Evolutionary conservation across 2,329 filamentous ascomycete genomes (phyloP).

Genomic region (Fusarium succisae): DNA sequence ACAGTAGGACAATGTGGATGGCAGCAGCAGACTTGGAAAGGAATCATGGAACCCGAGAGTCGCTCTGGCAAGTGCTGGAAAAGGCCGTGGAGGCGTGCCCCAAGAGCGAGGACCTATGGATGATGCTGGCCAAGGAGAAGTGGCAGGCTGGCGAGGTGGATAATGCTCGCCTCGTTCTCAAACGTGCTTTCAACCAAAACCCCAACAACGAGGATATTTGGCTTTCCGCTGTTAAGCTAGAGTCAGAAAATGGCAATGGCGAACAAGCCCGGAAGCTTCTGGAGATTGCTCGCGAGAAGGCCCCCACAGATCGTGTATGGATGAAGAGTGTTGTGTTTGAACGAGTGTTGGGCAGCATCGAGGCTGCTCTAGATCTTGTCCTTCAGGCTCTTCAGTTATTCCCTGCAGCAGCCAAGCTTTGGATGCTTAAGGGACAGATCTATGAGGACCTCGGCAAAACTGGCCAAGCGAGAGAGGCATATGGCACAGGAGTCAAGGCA

Average conservation of each 20-base stretch:
- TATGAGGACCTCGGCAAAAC: slow-evolving; percentile 85
- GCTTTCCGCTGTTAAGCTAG: slow-evolving; percentile 94
- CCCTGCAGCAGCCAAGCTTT: slow-evolving; percentile 86
- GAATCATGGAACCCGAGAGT: slow-evolving; percentile 84
- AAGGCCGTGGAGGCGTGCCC: slow-evolving; percentile 95
- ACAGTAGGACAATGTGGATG: slow-evolving; percentile 87
- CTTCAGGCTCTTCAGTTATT: slow-evolving; percentile 88
- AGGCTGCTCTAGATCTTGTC: slow-evolving; percentile 85
- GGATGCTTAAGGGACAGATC: slow-evolving; percentile 99
- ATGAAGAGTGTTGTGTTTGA: slow-evolving; percentile 97
- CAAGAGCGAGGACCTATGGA: slow-evolving; percentile 90
- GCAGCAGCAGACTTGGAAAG: slow-evolving; percentile 92
- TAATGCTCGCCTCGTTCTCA: slow-evolving; percentile 85
- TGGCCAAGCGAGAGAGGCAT: slow-evolving; percentile 89
- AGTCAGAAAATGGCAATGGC: slow-evolving; percentile 86
- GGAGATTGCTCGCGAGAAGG: slow-evolving; percentile 83
- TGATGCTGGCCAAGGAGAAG: slow-evolving; percentile 94
- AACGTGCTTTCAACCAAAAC: slow-evolving; percentile 91
- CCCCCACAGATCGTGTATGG: slow-evolving; percentile 95
- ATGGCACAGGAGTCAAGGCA: slow-evolving; percentile 85
- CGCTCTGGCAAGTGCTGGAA: slow-evolving; percentile 85
- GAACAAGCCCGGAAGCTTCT: slow-evolving; percentile 86
- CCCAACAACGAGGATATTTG: slow-evolving; percentile 98
- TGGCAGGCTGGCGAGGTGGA: slow-evolving; percentile 90
- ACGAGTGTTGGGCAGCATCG: slow-evolving; percentile 80